Evolutionary conservation across 306 rosid species (phyloP).

Genomic region (Lupinus albus): DNA sequence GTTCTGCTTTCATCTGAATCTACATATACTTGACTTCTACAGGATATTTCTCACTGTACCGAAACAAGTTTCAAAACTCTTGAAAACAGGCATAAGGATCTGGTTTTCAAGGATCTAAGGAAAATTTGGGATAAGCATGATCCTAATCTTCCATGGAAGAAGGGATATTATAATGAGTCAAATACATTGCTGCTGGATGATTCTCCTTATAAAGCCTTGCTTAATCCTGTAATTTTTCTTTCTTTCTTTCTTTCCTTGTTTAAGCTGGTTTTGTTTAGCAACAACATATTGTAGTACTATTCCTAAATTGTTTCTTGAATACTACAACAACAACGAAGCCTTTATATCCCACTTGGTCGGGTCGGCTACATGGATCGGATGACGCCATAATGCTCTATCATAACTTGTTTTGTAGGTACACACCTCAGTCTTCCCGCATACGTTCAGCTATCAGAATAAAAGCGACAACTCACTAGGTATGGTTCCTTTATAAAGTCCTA

Average conservation of each 20-base stretch:
- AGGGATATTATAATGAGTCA: slow-evolving; percentile 60
- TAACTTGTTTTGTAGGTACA: slow-evolving; percentile 52
- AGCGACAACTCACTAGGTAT: slow-evolving; percentile 67
- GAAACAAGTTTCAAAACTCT: slow-evolving; percentile 56
- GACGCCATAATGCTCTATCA: too few species aligned
- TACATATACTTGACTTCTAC: slow-evolving; percentile 22
- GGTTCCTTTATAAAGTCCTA: background rate
- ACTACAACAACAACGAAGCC: too few species aligned
- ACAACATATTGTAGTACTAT: background rate
- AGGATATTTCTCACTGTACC: slow-evolving; percentile 76
- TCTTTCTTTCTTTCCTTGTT: background rate
- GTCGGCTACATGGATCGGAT: too few species aligned
- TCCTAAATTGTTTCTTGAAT: slow-evolving; percentile 12
- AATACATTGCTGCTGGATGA: slow-evolving; percentile 79
- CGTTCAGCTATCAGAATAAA: slow-evolving; percentile 54
- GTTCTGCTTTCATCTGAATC: background rate
- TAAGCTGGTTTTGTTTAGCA: background rate
- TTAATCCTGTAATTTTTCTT: slow-evolving; percentile 65
- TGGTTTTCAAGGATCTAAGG: slow-evolving; percentile 74
- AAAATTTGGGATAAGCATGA: slow-evolving; percentile 74
- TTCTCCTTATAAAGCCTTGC: slow-evolving; percentile 78
- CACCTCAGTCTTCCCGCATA: slow-evolving; percentile 66
- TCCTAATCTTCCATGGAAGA: slow-evolving; percentile 75
- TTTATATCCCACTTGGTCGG: too few species aligned
- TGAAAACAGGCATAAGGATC: slow-evolving; percentile 59